Base-by-base conservation (phyloP, 2,329 filamentous ascomycete species). In the Falciphora oryzae region DNA sequence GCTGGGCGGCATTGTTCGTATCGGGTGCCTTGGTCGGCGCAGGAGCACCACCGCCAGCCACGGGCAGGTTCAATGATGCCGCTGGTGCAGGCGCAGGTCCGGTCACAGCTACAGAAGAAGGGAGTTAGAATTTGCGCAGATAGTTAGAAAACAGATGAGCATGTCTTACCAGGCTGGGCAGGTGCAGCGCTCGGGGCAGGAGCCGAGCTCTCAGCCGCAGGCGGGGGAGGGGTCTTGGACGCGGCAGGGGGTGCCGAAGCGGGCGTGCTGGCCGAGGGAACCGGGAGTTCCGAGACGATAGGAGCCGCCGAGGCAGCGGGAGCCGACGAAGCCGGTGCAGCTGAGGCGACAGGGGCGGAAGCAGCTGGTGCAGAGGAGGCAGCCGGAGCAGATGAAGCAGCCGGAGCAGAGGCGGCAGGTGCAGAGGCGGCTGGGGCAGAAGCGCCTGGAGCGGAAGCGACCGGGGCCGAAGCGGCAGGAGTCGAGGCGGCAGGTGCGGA, bases 1-100 rank as follows among this genome's bases (percentile, higher is more conserved):
- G 68, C 59, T 68, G 64, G 6, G 65, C 65, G 35, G 71, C 71
- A 61, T 68, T 68, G 61, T 69, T 71, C 56, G 71, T 71, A 1
- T 62, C 68, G 0, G 70, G 72, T 0, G 68, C 69, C 3, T 67
- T 58, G 0, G 72, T 69, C 31, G 66, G 66, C 16, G 63, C 65
- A 13, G 68, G 67, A 2, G 68, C 67, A 1, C 70, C 69, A 22
- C 68, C 65, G 32, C 32, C 35, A 16, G 65, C 67, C 3, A 70
- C 71, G 2, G 70, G 68, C 11, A 70, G 67, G 1, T 67, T 64
- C 2, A 68, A 66, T 1, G 70, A 68, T 22, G 66, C 64, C 10
- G 53, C 27, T 7, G 35, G 35, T 22, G 35, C 25, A 11, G 59
- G 32, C n/a, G 32, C 18, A 38, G 59, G 18, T 3, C 14, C 1